Conservation (phyloP, 306 rosid species). For the Crataegus laevigata region DNA sequence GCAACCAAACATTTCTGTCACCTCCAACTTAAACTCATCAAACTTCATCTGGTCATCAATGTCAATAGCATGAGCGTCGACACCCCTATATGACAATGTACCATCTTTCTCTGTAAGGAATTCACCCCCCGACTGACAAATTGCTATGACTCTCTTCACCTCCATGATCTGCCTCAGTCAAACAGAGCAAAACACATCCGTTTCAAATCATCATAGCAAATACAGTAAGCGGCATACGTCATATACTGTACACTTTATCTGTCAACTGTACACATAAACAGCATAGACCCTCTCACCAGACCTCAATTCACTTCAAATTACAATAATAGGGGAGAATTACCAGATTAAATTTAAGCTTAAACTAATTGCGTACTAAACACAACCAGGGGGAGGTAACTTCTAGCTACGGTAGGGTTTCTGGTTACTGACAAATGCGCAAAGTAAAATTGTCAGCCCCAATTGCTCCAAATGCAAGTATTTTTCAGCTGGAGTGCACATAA, state of each 20-base stretch:
- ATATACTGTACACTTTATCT: background rate
- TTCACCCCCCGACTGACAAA: conserved; percentile 92
- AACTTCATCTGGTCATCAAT: conserved; percentile 67
- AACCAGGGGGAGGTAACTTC: background rate
- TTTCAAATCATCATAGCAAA: background rate
- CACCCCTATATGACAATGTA: conserved; percentile 55
- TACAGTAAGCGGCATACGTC: background rate
- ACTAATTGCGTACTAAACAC: background rate
- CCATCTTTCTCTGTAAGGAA: conserved; percentile 66
- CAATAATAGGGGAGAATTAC: background rate
- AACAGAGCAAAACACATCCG: background rate
- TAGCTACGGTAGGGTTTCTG: no score
- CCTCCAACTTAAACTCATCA: conserved; percentile 65
- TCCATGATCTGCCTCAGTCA: conserved; percentile 54
- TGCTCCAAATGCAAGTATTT: background rate
- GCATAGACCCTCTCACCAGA: background rate
- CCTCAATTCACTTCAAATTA: background rate
- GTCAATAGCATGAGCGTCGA: conserved; percentile 91
- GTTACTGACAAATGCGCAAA: no score
- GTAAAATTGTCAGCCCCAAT: background rate
- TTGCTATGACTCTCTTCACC: conserved; percentile 58
- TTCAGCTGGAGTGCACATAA: background rate
- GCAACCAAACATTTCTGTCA: conserved; percentile 71
- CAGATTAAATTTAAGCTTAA: background rate
- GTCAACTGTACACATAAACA: background rate